Percentiles rank a stretch among this genome's conserved stretches.
Evolutionary conservation across 306 rosid genomes (phyloP).

Genomic region (Amphicarpaea edgeworthii): DNA sequence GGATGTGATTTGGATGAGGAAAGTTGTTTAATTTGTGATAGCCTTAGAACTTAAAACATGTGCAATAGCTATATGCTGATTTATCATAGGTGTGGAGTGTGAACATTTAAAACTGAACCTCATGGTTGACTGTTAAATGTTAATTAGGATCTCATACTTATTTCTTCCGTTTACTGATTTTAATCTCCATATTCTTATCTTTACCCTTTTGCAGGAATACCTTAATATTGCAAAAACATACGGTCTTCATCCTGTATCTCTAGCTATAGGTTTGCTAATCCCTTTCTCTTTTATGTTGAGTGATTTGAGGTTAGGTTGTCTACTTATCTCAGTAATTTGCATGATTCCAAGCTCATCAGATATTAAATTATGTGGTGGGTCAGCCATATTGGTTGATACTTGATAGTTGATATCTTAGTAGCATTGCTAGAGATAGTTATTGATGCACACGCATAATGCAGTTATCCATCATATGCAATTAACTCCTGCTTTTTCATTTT

Average conservation of each 20-base stretch:
- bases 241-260: conserved; percentile 83
- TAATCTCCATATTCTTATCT: conserved; percentile 26
- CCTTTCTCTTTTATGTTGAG: conserved; percentile 6
- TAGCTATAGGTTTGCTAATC: conserved; percentile 77
- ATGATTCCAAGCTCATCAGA: not conserved
- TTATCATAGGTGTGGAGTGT: conserved; percentile 34
- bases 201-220: conserved; percentile 70
- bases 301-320: not conserved
- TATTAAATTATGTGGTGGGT: conserved; percentile 2
- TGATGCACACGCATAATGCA: not conserved
- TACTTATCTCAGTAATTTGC: not conserved
- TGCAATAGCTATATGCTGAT: conserved; percentile 22
- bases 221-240: conserved; percentile 58
- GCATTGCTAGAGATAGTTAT: not conserved
- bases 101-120: conserved; percentile 18
- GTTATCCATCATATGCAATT: not conserved
- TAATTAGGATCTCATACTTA: conserved; percentile 13
- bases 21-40: conserved; percentile 22
- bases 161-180: conserved; percentile 32
- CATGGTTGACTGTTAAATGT: conserved; percentile 1
- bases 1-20: conserved; percentile 20
- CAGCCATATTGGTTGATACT: not conserved
- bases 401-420: not conserved
- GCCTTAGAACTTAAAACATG: conserved; percentile 13
- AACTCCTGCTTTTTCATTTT: not conserved